Evolutionary conservation across 208 protist genomes (phyloP).

Genomic region (Angomonas deanei): DNA sequence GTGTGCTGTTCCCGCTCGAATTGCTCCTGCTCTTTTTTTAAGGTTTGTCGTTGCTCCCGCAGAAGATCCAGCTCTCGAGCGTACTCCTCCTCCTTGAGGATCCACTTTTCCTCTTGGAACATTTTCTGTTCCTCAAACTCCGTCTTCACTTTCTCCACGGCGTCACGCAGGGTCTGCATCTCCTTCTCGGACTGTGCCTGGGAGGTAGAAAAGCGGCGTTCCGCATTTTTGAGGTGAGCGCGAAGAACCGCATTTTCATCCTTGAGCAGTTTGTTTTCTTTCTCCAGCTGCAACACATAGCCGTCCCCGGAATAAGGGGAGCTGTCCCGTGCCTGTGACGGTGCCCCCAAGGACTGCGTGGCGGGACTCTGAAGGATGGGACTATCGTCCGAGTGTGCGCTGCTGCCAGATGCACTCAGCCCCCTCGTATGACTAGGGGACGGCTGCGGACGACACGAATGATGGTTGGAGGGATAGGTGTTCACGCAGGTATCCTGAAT

Average conservation of each 20-base stretch:
- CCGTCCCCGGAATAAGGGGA: not conserved
- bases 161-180: constrained; percentile 36
- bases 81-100: constrained; percentile 52
- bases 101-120: constrained; percentile 26
- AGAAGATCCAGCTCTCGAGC: constrained; percentile 50
- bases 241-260: constrained; percentile 46
- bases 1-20: constrained; percentile 28
- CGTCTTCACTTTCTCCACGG: constrained; percentile 15
- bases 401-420: too few species aligned
- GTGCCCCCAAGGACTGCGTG: not conserved
- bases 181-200: constrained; percentile 40
- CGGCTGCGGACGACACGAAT: too few species aligned
- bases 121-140: constrained; percentile 11
- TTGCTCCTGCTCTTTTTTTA: constrained; percentile 15
- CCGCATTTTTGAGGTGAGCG: constrained; percentile 28
- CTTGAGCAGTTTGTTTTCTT: constrained; percentile 20
- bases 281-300: constrained; percentile 14
- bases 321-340: not conserved
- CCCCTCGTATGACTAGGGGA: not conserved
- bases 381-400: not conserved
- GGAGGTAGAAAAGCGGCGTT: constrained; percentile 21
- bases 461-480: too few species aligned
- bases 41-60: constrained; percentile 35
- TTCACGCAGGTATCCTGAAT: not conserved
- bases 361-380: not conserved